These are phyloP conservation scores for Tolypocladium cylindrosporum DNA, from an alignment of 2,329 filamentous ascomycete species.

Conservation along the genomic window DNA sequence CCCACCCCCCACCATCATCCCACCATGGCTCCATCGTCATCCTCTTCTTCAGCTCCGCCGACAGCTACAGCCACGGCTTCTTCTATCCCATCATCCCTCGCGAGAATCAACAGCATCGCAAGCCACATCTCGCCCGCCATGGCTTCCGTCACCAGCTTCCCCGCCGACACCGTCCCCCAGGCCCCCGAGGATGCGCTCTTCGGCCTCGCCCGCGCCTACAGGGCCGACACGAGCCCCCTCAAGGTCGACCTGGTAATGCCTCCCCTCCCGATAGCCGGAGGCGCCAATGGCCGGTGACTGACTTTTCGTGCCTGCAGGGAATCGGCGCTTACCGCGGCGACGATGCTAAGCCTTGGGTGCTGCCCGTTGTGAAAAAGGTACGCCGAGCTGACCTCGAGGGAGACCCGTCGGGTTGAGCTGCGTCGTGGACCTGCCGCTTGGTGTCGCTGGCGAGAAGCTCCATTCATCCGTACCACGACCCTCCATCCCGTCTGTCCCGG, in stretches of 20 bases:
- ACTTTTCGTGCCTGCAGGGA: constrained; percentile 31
- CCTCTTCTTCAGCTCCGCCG: constrained; percentile 6
- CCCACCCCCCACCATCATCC: constrained; percentile 1
- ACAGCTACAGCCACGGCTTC: constrained; percentile 9
- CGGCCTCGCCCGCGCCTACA: constrained; percentile 80
- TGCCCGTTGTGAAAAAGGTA: constrained; percentile 96
- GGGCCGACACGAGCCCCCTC: constrained; percentile 62
- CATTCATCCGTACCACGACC: no score
- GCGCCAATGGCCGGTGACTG: neutral
- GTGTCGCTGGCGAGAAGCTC: no score
- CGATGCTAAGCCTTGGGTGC: constrained; percentile 92
- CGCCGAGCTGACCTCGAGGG: constrained; percentile 1
- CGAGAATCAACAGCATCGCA: constrained; percentile 51
- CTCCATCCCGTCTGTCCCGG: no score
- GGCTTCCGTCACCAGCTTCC: constrained; percentile 53
- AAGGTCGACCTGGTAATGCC: constrained; percentile 81
- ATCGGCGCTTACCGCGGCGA: constrained; percentile 93
- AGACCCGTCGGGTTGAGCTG: no score
- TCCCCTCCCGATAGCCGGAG: neutral
- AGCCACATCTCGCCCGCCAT: constrained; percentile 59
- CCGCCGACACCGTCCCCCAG: constrained; percentile 67
- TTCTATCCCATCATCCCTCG: constrained; percentile 36
- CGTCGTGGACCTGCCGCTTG: no score
- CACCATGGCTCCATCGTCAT: constrained; percentile 11
- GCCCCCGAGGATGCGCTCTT: constrained; percentile 95